Evolutionary conservation across 2,329 filamentous ascomycete species (phyloP).

Genomic region (Penicillium crustosum): DNA sequence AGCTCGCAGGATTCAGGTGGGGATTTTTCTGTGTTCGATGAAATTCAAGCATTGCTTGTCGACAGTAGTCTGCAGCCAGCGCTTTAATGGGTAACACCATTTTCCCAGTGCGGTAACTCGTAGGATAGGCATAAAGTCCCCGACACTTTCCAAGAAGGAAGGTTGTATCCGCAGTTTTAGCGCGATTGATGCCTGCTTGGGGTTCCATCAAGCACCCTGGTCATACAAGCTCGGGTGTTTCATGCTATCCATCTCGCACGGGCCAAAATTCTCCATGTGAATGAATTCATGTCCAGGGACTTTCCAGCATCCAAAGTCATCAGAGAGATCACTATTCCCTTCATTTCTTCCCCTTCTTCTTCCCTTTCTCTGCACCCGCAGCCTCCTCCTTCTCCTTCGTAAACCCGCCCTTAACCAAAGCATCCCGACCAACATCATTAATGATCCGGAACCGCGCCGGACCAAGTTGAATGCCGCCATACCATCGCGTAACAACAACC

Average conservation of each 20-base stretch:
- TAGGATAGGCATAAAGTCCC: background rate
- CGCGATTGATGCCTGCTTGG: conserved; percentile 2
- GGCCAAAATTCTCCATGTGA: background rate
- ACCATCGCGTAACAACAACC: conserved; percentile 94
- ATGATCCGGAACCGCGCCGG: conserved; percentile 89
- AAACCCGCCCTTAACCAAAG: conserved; percentile 73
- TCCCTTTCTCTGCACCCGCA: conserved; percentile 51
- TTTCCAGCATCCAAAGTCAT: background rate
- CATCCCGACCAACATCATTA: conserved; percentile 80
- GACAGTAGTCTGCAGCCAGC: background rate
- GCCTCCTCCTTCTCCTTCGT: conserved; percentile 51
- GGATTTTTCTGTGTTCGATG: background rate
- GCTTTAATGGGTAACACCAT: background rate
- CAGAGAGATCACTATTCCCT: background rate
- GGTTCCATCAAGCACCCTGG: conserved; percentile 9
- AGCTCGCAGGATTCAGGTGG: background rate
- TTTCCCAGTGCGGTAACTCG: background rate
- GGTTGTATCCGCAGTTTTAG: background rate
- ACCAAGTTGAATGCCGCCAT: conserved; percentile 84
- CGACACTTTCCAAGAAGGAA: background rate
- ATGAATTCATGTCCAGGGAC: background rate
- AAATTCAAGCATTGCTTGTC: background rate
- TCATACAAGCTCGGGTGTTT: background rate
- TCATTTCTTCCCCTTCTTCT: conserved; percentile 53
- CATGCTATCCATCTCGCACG: background rate